Base-by-base conservation (phyloP, 1,139 yeast genomes). In the Candida frijolesensis region DNA sequence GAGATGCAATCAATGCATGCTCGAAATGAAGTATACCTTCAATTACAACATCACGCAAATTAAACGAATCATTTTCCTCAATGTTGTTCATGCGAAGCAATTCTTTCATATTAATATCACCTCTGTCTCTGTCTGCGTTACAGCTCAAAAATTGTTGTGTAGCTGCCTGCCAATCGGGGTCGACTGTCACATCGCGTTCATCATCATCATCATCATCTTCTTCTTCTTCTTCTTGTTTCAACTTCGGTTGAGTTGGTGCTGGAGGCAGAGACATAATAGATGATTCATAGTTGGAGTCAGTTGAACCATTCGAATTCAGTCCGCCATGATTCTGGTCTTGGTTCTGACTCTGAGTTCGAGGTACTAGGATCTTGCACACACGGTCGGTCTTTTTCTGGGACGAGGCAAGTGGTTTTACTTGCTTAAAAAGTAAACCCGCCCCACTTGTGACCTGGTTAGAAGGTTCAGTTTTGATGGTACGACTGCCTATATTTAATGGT, bases 1-100 rank as follows among this genome's bases (percentile, higher is more conserved):
- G 67, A 0, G 76, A 76, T 48, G 66, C 68, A 10, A 72, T 56
- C 2, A 67, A 54, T 29, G 71, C 61, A 3, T 61, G 58, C 8
- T 51, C 51, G n/a, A 48, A 29, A 1, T 72, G 71, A 4, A 57
- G 35, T 38, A 57, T 48, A 12, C 64, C 65, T 14, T 49, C 42
- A 2, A 69, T 29, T 35, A 38, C 54, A 2, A 62, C 68, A 6
- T 56, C 52, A 6, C 22, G 9, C n/a, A 44, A 27, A 15, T 27
- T 29, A 22, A 30, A 32, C 15, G 18, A 16, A 12, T 10, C 29
- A 33, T 42, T 42, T 11, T 33, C 39, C 7, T 32, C 38, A 32
- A 42, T 12, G 16, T 38, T 18, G 3, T 42, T 8, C 25, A 29
- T 14, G 2, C 12, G 5, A 1, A 11, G 5, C 11, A 38, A 22